Percentiles rank a stretch among this genome's conserved stretches.
phyloP scores from a whole-genome alignment of 495 filamentous ascomycete genomes.

The Penicillium longicatenatum region DNA sequence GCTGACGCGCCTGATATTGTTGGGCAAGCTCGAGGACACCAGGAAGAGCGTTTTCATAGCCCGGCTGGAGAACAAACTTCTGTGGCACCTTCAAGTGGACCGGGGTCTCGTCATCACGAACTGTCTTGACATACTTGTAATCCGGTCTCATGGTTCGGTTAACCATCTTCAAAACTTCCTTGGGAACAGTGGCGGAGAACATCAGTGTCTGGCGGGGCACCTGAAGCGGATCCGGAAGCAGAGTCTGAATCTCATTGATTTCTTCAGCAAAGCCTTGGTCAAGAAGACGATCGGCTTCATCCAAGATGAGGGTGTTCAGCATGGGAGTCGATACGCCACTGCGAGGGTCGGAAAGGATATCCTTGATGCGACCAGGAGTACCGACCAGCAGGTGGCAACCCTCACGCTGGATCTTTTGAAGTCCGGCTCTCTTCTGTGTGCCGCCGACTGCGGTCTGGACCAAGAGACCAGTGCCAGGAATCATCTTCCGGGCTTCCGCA shows the following conservation, averaged over 20 bases:
- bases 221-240: conserved; percentile 61
- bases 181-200: conserved; percentile 90
- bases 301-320: conserved; percentile 79
- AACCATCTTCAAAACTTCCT: conserved; percentile 79
- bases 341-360: conserved; percentile 72
- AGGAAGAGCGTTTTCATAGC: conserved; percentile 77
- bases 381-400: conserved; percentile 91
- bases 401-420: conserved; percentile 62
- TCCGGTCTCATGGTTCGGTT: conserved; percentile 65
- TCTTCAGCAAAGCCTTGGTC: conserved; percentile 87
- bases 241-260: conserved; percentile 66
- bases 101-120: conserved; percentile 73
- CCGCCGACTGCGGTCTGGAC: conserved; percentile 91
- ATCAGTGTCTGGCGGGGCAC: conserved; percentile 84
- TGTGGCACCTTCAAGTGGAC: conserved; percentile 87
- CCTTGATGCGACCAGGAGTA: conserved; percentile 86
- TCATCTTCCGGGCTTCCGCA: conserved; percentile 75
- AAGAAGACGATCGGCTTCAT: conserved; percentile 91
- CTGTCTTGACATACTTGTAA: conserved; percentile 83
- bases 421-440: conserved; percentile 65
- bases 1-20: conserved; percentile 47
- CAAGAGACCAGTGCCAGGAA: conserved; percentile 62
- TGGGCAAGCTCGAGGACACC: conserved; percentile 72
- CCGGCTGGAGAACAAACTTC: conserved; percentile 60
- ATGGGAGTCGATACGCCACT: conserved; percentile 70